Percentiles rank a stretch among this genome's conserved stretches.
phyloP scores from a whole-genome alignment of 306 rosid genomes.

The Hippophae gyantsensis region DNA sequence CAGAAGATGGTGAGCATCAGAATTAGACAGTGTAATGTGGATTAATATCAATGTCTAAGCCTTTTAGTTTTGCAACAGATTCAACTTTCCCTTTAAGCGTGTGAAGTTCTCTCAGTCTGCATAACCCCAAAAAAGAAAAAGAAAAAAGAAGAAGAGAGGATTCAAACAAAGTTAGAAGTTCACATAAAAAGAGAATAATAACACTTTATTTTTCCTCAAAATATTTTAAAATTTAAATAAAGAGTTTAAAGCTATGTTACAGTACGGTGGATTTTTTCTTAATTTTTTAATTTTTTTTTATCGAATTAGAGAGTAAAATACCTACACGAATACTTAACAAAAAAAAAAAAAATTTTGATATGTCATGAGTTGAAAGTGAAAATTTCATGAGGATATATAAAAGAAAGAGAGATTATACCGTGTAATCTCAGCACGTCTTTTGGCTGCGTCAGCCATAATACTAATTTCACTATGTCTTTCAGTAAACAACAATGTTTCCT shows the following conservation, averaged over 20 bases:
- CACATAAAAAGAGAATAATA: neutral
- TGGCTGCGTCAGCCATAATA: conserved; percentile 21
- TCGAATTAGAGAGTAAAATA: neutral
- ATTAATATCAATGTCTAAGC: conserved; percentile 12
- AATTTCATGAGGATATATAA: neutral
- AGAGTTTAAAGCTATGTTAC: too few relatives aligned
- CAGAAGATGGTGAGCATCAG: neutral
- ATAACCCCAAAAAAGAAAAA: neutral
- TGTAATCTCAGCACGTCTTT: conserved; percentile 18
- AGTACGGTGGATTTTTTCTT: neutral
- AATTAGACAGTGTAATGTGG: conserved; percentile 16
- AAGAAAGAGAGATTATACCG: conserved; percentile 3
- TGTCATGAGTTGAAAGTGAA: neutral
- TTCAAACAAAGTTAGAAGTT: neutral
- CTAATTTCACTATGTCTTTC: conserved; percentile 17
- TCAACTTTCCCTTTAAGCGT: conserved; percentile 18
- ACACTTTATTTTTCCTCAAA: neutral
- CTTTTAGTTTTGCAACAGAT: neutral
- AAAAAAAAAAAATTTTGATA: too few relatives aligned
- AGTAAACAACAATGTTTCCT: neutral
- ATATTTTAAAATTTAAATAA: neutral
- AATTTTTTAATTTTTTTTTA: neutral
- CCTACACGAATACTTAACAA: too few relatives aligned
- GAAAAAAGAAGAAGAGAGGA: neutral
- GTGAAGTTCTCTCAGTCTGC: conserved; percentile 20